Conservation (phyloP, 768 basidiomycete genomes). For the Serendipita sp. region DNA sequence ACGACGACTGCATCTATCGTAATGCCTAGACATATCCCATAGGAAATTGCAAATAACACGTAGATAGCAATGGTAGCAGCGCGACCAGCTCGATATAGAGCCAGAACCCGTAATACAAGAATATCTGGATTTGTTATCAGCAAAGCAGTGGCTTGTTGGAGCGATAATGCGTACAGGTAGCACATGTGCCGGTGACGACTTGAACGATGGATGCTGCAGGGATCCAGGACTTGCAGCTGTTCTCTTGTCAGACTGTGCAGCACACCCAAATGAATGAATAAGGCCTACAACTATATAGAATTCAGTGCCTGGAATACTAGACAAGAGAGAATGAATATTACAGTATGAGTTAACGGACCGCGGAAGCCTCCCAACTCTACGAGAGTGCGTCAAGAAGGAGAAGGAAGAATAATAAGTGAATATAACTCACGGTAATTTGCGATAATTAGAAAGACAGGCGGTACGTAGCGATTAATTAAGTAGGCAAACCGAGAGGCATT, state of each 20-base stretch:
- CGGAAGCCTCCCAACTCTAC: background rate
- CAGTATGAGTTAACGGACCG: background rate
- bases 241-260: background rate
- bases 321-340: background rate
- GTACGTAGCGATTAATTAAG: constrained; percentile 5
- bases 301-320: background rate
- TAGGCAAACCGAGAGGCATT: background rate
- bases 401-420: background rate
- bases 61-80: background rate
- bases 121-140: background rate
- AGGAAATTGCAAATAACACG: background rate
- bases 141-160: background rate
- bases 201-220: background rate
- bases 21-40: background rate
- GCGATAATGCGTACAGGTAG: background rate
- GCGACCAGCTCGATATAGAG: background rate
- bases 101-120: background rate
- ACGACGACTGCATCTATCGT: background rate
- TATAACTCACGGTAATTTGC: constrained; percentile 1
- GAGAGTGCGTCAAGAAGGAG: background rate
- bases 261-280: too few species aligned
- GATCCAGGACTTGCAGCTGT: background rate
- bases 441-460: background rate
- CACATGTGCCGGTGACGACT: background rate
- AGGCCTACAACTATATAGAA: background rate